phyloP scores from a whole-genome alignment of 2,329 filamentous ascomycete species.

The Trichoderma citrinoviride region DNA sequence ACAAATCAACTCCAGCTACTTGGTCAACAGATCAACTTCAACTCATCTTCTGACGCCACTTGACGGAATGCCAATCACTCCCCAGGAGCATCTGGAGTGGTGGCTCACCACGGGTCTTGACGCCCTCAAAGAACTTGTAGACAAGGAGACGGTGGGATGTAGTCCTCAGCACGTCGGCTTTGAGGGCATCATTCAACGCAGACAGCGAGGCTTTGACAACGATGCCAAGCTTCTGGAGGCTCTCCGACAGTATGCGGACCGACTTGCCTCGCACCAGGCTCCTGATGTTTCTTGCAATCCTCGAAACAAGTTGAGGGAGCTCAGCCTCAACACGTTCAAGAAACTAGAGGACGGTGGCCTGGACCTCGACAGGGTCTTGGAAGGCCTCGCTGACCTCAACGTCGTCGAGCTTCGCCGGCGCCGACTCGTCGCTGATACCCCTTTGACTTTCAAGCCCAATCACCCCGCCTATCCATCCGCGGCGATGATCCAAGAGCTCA shows the following conservation, averaged over 20 bases:
- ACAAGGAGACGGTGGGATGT: slow-evolving; percentile 23
- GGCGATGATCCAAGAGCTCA: slow-evolving; percentile 32
- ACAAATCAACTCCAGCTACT: not conserved
- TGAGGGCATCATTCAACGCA: slow-evolving; percentile 32
- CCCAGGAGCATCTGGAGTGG: slow-evolving; percentile 36
- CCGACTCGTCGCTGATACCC: slow-evolving; percentile 30
- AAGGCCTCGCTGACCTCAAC: slow-evolving; percentile 35
- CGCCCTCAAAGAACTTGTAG: slow-evolving; percentile 30
- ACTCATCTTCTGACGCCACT: too few relatives aligned
- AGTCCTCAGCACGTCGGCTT: slow-evolving; percentile 35
- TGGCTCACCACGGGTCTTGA: slow-evolving; percentile 34
- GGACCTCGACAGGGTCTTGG: slow-evolving; percentile 29
- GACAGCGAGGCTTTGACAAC: slow-evolving; percentile 35
- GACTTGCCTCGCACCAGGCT: slow-evolving; percentile 22
- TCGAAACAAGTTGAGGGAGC: slow-evolving; percentile 30
- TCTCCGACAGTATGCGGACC: slow-evolving; percentile 26
- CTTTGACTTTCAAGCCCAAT: slow-evolving; percentile 21
- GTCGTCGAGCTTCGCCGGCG: slow-evolving; percentile 35
- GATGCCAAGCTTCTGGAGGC: slow-evolving; percentile 25
- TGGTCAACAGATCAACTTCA: not conserved
- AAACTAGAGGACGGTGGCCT: slow-evolving; percentile 31
- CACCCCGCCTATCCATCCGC: slow-evolving; percentile 21
- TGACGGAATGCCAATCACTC: slow-evolving; percentile 32
- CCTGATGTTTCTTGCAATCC: slow-evolving; percentile 30
- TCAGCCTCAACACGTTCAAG: slow-evolving; percentile 31